These are phyloP conservation scores for Nematocida sp. DNA, from an alignment of 371 early-diverging fungal species.

Conservation along the genomic window DNA sequence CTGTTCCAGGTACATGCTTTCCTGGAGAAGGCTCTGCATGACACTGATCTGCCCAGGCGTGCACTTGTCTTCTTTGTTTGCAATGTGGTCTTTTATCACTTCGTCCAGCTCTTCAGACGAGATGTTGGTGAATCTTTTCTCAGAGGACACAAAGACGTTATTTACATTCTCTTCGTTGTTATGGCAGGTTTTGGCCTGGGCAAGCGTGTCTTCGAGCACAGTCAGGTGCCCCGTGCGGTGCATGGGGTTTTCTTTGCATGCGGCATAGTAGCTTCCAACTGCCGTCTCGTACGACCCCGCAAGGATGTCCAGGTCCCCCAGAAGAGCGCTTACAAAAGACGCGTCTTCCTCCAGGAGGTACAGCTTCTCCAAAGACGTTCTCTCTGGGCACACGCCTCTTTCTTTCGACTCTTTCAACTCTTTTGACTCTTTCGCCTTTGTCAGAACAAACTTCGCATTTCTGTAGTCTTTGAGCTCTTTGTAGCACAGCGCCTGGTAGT, in stretches of 20 bases:
- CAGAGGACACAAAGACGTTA: not conserved
- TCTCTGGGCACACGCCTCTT: too few relatives aligned
- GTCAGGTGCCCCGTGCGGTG: conserved; percentile 19
- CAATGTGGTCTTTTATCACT: not conserved
- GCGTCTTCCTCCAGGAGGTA: conserved; percentile 55
- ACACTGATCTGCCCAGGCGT: not conserved
- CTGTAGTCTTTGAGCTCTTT: conserved; percentile 57
- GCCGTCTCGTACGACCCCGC: conserved; percentile 46
- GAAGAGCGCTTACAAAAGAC: conserved; percentile 51
- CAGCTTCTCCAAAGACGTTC: conserved; percentile 14
- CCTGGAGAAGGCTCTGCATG: not conserved
- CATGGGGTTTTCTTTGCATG: not conserved
- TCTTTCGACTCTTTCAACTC: conserved; percentile 20
- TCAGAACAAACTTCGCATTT: conserved; percentile 47
- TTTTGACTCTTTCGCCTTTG: conserved; percentile 10
- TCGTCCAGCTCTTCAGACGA: not conserved
- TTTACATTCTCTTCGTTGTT: conserved; percentile 17
- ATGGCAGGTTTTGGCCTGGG: conserved; percentile 3
- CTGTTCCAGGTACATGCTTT: conserved; percentile 1
- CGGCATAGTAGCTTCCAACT: conserved; percentile 4
- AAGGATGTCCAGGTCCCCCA: conserved; percentile 52
- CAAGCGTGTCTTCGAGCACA: conserved; percentile 17
- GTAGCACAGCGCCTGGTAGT: conserved; percentile 60
- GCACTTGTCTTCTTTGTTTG: not conserved
- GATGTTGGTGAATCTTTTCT: not conserved